A percentile compares a stretch with the other conserved stretches of the same genome.
Evolutionary conservation across 176 grass and related monocot species (phyloP).

Genomic region (Chloris gayana): DNA sequence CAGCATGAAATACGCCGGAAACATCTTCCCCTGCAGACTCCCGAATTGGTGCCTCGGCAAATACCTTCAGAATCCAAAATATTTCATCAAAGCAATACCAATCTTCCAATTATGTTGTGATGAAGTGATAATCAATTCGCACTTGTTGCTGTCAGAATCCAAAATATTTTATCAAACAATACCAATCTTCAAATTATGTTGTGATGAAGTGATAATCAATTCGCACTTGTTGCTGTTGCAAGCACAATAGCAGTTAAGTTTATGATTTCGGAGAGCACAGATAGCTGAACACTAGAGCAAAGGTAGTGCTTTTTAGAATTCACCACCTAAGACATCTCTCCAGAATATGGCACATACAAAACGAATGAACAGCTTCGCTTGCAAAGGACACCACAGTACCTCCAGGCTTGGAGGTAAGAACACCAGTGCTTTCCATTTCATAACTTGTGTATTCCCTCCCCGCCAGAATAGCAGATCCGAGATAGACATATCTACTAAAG

Average conservation of each 20-base stretch:
- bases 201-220: too few relatives aligned
- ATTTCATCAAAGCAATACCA: constrained; percentile 14
- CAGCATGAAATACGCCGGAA: constrained; percentile 63
- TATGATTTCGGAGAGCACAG: neutral
- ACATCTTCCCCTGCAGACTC: constrained; percentile 63
- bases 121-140: neutral
- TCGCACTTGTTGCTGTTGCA: neutral
- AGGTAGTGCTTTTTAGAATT: neutral
- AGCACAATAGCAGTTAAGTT: neutral
- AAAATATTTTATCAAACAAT: too few relatives aligned
- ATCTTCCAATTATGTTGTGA: neutral
- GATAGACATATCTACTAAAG: too few relatives aligned
- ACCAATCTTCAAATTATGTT: too few relatives aligned
- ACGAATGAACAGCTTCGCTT: neutral
- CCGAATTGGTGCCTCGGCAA: constrained; percentile 80
- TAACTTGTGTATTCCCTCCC: neutral
- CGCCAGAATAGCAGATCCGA: neutral
- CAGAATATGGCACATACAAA: neutral
- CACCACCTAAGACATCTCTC: neutral
- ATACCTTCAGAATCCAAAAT: constrained; percentile 45
- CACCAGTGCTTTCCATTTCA: neutral
- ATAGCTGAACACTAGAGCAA: neutral
- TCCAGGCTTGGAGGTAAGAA: neutral
- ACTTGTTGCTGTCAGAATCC: too few relatives aligned
- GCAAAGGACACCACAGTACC: neutral